These are phyloP conservation scores for Reutealis trisperma DNA, from an alignment of 345 rosid species.

Conservation along the genomic window DNA sequence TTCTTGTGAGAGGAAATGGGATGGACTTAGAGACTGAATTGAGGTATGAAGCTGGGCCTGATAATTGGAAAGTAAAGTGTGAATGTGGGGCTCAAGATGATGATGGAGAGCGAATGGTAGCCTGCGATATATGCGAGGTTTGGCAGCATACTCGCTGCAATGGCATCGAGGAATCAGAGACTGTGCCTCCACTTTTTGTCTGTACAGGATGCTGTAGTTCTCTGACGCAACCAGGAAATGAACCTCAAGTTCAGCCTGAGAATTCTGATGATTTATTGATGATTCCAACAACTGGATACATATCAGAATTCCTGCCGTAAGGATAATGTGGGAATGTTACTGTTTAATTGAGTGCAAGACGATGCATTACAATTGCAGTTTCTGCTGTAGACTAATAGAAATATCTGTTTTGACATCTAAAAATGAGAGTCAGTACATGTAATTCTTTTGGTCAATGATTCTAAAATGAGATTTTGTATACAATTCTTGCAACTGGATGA, in stretches of 20 bases:
- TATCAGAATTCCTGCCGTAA: slow-evolving; percentile 7
- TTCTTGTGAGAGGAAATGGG: slow-evolving; percentile 56
- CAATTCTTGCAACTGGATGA: background rate
- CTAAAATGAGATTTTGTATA: background rate
- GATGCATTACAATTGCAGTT: background rate
- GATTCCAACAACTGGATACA: slow-evolving; percentile 15
- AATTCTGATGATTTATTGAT: slow-evolving; percentile 34
- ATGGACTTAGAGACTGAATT: slow-evolving; percentile 40
- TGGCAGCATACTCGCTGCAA: slow-evolving; percentile 94
- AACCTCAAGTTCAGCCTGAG: slow-evolving; percentile 36
- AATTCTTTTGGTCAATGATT: slow-evolving; percentile 1
- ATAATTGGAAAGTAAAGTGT: slow-evolving; percentile 78
- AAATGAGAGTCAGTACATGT: background rate
- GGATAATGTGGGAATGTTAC: slow-evolving; percentile 14
- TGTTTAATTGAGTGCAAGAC: background rate
- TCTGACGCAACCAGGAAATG: slow-evolving; percentile 37
- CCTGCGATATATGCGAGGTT: slow-evolving; percentile 77
- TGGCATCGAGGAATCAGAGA: slow-evolving; percentile 64
- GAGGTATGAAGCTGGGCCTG: slow-evolving; percentile 66
- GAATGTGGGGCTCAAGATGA: slow-evolving; percentile 78
- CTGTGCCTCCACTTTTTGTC: slow-evolving; percentile 70
- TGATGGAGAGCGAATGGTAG: slow-evolving; percentile 92
- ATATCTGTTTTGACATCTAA: background rate
- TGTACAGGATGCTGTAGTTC: slow-evolving; percentile 66
- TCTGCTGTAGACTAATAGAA: background rate